Evolutionary conservation across 352 stramenopile species (phyloP).

Genomic region (Pythium diclinum): DNA sequence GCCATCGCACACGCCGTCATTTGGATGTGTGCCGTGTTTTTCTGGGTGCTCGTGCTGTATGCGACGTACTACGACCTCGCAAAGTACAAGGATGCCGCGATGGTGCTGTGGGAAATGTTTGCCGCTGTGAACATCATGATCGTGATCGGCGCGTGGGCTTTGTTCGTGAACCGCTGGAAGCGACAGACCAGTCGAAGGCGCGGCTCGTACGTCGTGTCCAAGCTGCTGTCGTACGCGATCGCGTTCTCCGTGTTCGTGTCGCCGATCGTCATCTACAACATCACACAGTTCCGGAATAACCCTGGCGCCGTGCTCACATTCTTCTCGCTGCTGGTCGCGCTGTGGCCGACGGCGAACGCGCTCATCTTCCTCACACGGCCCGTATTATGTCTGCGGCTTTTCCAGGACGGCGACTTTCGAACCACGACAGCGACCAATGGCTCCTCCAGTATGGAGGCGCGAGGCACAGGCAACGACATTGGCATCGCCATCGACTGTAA

Average conservation of each 20-base stretch:
- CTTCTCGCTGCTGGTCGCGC: slow-evolving; percentile 51
- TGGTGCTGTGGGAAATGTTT: slow-evolving; percentile 75
- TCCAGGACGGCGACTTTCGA: slow-evolving; percentile 26
- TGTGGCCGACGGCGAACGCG: slow-evolving; percentile 80
- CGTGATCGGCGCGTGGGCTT: slow-evolving; percentile 53
- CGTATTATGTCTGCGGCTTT: slow-evolving; percentile 52
- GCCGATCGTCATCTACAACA: slow-evolving; percentile 67
- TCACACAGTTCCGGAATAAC: slow-evolving; percentile 40
- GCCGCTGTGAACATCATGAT: slow-evolving; percentile 53
- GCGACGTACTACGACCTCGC: slow-evolving; percentile 52
- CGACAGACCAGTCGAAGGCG: slow-evolving; percentile 31
- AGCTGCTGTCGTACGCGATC: slow-evolving; percentile 75
- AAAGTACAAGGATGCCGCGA: slow-evolving; percentile 43
- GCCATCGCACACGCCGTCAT: slow-evolving; percentile 73
- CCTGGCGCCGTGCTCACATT: slow-evolving; percentile 15
- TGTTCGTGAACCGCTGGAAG: slow-evolving; percentile 55
- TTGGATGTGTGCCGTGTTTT: slow-evolving; percentile 76
- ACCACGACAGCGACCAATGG: slow-evolving; percentile 8
- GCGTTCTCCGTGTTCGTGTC: slow-evolving; percentile 73
- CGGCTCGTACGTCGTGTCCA: slow-evolving; percentile 68
- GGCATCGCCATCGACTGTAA: slow-evolving; percentile 7
- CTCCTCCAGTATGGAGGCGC: slow-evolving; percentile 12
- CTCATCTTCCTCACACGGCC: slow-evolving; percentile 73
- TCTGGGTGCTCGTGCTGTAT: slow-evolving; percentile 73
- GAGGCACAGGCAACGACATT: background rate